A percentile compares a stretch with the other conserved stretches of the same genome.
These are phyloP conservation scores for Coemansia reversa DNA, from an alignment of 192 early-diverging fungal genomes.

Conservation along the genomic window DNA sequence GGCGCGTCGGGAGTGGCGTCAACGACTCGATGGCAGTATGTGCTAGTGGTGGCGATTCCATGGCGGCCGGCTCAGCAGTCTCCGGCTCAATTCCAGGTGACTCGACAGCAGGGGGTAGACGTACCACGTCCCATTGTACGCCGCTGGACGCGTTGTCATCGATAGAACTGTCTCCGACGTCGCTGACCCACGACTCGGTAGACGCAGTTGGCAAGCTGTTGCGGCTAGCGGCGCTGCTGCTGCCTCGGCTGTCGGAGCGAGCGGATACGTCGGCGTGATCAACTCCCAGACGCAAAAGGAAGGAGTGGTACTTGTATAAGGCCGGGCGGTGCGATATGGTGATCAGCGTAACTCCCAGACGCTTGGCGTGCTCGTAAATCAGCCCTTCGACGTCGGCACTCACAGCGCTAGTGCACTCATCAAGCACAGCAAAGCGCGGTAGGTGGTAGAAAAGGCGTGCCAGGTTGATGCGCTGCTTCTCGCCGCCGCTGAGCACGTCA, in stretches of 20 bases:
- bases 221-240: constrained; percentile 2
- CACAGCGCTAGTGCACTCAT: constrained; percentile 90
- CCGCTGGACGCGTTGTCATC: constrained; percentile 31
- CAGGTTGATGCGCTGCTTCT: constrained; percentile 93
- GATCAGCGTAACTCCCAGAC: constrained; percentile 85
- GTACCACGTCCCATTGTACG: constrained; percentile 52
- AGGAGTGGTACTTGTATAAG: constrained; percentile 96
- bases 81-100: not conserved
- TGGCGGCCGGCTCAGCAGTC: not conserved
- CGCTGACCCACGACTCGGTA: constrained; percentile 49
- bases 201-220: constrained; percentile 13
- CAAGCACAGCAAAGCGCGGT: constrained; percentile 92
- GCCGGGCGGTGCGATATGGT: constrained; percentile 94
- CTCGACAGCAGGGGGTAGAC: constrained; percentile 22
- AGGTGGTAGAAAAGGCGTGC: constrained; percentile 95
- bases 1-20: not conserved
- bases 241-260: constrained; percentile 4
- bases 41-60: not conserved
- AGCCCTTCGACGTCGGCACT: constrained; percentile 91
- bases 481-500: constrained; percentile 91
- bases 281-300: constrained; percentile 78
- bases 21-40: not conserved
- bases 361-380: constrained; percentile 81
- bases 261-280: constrained; percentile 9
- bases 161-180: constrained; percentile 21